Base-by-base conservation (phyloP, 768 basidiomycete species). In the Leccinum rimulosum region DNA sequence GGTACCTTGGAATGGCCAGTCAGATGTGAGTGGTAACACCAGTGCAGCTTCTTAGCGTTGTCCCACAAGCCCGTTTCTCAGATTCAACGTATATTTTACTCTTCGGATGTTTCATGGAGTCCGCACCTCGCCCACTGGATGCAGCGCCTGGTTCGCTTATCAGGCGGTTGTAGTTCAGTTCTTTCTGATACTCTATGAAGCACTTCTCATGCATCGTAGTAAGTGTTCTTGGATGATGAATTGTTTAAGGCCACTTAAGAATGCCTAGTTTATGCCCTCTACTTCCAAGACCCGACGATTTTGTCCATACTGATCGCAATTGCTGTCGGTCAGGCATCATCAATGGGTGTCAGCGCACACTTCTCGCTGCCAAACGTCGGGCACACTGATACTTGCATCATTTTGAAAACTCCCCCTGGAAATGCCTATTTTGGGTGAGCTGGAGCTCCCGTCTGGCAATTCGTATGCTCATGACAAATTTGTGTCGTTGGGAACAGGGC, bases 21-120 rank as follows among this genome's bases (percentile, higher is more conserved):
- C 67, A 68, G 43, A 59, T 63, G 69, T 70, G 14, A 28, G 69
- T 22, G 11, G 25, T 15, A 9, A 54, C 14, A 30, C 5, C 11
- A n/a, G 19, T 17, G 30, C 31, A 14, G 27, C 28, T 50, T 17
- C 14, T n/a, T 35, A 12, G 4, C 4, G 17, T 28, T n/a, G 12
- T 11, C 6, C 30, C 10, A 12, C 27, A 10, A 11, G n/a, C 35
- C 48, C 43, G 4, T 35, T 11, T 15, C 17, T 31, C 31, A 70
- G 67, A 17, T 70, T 65, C n/a, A 70, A 66, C 28, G 50, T 70
- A 3, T 68, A 61, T 43, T 64, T 70, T 50, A 43, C 60, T 0
- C 14, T 50, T 19, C 59, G 67, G 12, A 68, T 70, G 62, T 55
- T 58, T 10, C 22, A 28, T 7, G 65, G 63, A 5, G 10, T 62